Evolutionary conservation across 2,329 filamentous ascomycete species (phyloP).

Genomic region (Colletotrichum costaricense): DNA sequence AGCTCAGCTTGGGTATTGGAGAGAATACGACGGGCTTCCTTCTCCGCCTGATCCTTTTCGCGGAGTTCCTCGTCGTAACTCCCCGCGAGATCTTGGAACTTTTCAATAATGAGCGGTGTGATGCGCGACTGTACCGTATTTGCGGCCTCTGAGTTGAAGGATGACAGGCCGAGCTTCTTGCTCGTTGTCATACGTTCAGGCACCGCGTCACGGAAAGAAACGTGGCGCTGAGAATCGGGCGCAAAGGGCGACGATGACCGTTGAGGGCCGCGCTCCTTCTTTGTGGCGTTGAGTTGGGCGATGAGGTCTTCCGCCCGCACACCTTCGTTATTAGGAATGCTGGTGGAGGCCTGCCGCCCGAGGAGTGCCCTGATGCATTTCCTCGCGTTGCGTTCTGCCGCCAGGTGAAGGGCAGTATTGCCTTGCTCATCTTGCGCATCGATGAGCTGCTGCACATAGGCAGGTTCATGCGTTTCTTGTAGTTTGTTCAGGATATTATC

Average conservation of each 20-base stretch:
- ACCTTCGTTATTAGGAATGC: conserved; percentile 84
- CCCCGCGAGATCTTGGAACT: conserved; percentile 76
- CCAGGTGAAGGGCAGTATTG: conserved; percentile 84
- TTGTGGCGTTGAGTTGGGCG: conserved; percentile 76
- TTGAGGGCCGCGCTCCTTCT: conserved; percentile 74
- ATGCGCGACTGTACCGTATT: conserved; percentile 77
- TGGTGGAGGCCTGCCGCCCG: conserved; percentile 82
- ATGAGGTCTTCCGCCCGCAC: conserved; percentile 89
- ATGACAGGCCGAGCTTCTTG: conserved; percentile 50
- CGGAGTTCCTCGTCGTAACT: conserved; percentile 81
- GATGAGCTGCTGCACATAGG: conserved; percentile 81
- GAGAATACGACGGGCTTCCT: conserved; percentile 74
- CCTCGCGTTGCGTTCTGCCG: conserved; percentile 84
- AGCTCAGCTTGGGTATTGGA: conserved; percentile 77
- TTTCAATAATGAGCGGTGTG: conserved; percentile 75
- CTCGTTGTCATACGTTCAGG: conserved; percentile 49
- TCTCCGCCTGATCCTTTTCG: conserved; percentile 77
- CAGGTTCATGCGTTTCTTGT: conserved; percentile 79
- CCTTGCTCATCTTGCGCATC: conserved; percentile 87
- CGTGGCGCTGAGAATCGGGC: conserved; percentile 69
- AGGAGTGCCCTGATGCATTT: conserved; percentile 88
- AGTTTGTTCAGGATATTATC: conserved; percentile 91
- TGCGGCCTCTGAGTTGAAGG: conserved; percentile 72
- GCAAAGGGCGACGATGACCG: conserved; percentile 81
- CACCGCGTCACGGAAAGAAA: conserved; percentile 63